These are phyloP conservation scores for Hawksworthiomyces lignivorus DNA, from an alignment of 2,329 filamentous ascomycete species.

Conservation along the genomic window DNA sequence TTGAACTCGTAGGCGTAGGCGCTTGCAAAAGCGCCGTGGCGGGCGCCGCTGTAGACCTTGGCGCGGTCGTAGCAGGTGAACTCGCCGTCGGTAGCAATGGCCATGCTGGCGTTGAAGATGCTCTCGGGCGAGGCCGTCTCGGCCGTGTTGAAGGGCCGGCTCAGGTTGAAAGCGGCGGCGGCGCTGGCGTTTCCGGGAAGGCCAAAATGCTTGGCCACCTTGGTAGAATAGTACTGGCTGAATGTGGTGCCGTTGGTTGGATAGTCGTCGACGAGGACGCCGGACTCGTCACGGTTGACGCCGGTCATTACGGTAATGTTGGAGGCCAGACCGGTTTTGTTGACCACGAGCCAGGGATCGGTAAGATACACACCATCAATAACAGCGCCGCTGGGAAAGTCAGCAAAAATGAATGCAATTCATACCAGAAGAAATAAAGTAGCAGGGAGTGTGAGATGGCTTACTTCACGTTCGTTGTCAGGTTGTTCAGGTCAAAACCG, in stretches of 20 bases:
- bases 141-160: slow-evolving; percentile 11
- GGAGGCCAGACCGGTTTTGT: slow-evolving; percentile 17
- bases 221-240: slow-evolving; percentile 14
- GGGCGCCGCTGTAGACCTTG: slow-evolving; percentile 27
- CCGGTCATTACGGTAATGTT: slow-evolving; percentile 28
- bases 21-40: slow-evolving; percentile 22
- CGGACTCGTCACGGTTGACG: slow-evolving; percentile 26
- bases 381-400: slow-evolving; percentile 16
- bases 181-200: background rate
- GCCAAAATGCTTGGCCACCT: slow-evolving; percentile 13
- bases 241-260: slow-evolving; percentile 14
- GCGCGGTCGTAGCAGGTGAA: slow-evolving; percentile 29
- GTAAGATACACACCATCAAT: slow-evolving; percentile 24
- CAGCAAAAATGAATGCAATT: too few relatives aligned
- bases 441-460: too few relatives aligned
- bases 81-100: slow-evolving; percentile 23
- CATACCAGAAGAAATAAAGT: too few relatives aligned
- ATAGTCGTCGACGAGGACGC: slow-evolving; percentile 18
- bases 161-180: background rate
- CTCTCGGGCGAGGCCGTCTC: slow-evolving; percentile 11
- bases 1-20: slow-evolving; percentile 32
- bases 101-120: slow-evolving; percentile 26
- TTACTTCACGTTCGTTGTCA: slow-evolving; percentile 22
- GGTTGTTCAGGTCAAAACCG: slow-evolving; percentile 22
- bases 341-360: slow-evolving; percentile 21